Conservation (phyloP, 805 yeast genomes). For the Cyberlindnera americana region DNA sequence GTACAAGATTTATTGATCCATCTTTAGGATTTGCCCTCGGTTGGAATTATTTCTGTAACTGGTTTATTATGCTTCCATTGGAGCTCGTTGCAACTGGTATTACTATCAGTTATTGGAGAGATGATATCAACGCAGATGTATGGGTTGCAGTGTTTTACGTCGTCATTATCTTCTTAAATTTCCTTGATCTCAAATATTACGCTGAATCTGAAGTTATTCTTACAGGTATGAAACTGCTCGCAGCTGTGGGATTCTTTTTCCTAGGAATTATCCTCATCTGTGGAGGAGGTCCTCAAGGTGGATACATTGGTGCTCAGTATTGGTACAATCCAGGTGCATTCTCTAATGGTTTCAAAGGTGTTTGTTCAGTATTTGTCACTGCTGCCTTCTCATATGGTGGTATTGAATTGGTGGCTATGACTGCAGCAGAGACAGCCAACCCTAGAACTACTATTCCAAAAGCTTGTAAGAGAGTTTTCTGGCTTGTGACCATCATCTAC, state of each 20-base stretch:
- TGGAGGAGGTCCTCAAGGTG: constrained; percentile 54
- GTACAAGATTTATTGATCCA: constrained; percentile 52
- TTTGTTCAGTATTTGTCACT: constrained; percentile 53
- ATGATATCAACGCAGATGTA: constrained; percentile 41
- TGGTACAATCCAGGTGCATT: constrained; percentile 62
- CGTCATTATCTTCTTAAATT: constrained; percentile 41
- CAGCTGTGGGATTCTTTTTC: constrained; percentile 55
- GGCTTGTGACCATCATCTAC: constrained; percentile 60
- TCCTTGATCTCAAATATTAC: constrained; percentile 51
- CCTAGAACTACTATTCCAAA: constrained; percentile 57
- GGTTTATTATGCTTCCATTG: constrained; percentile 47
- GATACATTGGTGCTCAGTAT: constrained; percentile 39
- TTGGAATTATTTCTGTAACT: constrained; percentile 52
- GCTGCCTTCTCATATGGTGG: constrained; percentile 67
- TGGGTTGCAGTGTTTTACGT: constrained; percentile 49
- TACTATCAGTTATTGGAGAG: constrained; percentile 46
- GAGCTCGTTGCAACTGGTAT: constrained; percentile 62
- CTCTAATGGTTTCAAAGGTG: constrained; percentile 48
- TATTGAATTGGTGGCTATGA: constrained; percentile 54
- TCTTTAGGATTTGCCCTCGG: constrained; percentile 63
- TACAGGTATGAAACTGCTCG: constrained; percentile 66
- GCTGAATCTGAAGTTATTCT: constrained; percentile 53
- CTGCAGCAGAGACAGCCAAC: constrained; percentile 53
- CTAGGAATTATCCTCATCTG: constrained; percentile 52
- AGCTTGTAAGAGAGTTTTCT: constrained; percentile 46